Evolutionary conservation across 306 rosid genomes (phyloP), one percentile per base, ranked within the genome.

Genomic region (Biancaea sappan): DNA sequence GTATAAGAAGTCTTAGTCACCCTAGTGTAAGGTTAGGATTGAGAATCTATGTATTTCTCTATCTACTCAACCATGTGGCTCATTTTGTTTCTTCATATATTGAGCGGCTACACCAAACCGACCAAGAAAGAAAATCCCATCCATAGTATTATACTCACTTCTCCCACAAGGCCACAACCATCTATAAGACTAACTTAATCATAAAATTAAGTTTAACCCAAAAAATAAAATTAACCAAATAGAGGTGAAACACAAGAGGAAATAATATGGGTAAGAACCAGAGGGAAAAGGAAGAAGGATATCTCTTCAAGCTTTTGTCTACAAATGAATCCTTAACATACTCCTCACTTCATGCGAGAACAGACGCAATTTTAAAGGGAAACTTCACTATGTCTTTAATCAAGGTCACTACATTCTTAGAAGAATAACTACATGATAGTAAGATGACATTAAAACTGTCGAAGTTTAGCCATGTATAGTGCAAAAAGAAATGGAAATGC

Each of bases 201-300:
- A 29, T 34, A 21, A 48, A 53, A 61, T 53, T 41, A 46, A 31
- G 43, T 53, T 64, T 44, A 44, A 53, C 22, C 47, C 19, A 28
- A 38, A 79, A 73, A 50, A 60, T 74, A 66, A 74, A 57, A 65
- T 44, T 40, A 15, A n/a, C 69, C 32, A 46, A 41, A 71, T 38
- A 29, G 52, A 41, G 37, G 29, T 31, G 11, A 72, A 77, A 29
- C 53, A 58, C 56, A 59, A 25, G 34, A 54, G 35, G 58, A 51
- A 21, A 51, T 21, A 51, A 51, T 51, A 51, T 51, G 58, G 15
- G 0, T 2, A 51, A 8, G 5, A 19, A 29, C 58, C 2, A 11
- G 3, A 8, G 62, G 9, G 35, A 11, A 38, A 5, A 8, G 37
- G n/a, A 25, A 25, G 6, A 37, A 37, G 13, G 8, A 28, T 14